phyloP scores from a whole-genome alignment of 352 stramenopile species.

The Albugo laibachii region DNA sequence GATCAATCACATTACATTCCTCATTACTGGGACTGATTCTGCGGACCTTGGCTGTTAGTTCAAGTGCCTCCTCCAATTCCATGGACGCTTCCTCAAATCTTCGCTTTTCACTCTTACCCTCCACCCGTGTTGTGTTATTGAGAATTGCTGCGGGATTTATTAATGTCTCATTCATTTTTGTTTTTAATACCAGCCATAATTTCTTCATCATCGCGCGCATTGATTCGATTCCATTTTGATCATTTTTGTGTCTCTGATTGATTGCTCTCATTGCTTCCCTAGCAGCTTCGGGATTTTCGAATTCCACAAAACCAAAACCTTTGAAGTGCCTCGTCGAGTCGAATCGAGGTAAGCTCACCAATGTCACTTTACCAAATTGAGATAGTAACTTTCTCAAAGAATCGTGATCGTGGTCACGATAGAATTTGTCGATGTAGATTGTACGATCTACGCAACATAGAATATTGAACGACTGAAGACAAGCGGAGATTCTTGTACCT shows the following conservation, averaged over 20 bases:
- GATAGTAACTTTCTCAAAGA: constrained; percentile 31
- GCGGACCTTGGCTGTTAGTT: too few relatives aligned
- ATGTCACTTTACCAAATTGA: constrained; percentile 42
- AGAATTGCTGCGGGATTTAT: background rate
- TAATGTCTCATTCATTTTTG: constrained; percentile 34
- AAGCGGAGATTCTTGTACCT: background rate
- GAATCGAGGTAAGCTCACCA: constrained; percentile 61
- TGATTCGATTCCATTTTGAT: constrained; percentile 9
- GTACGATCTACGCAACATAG: constrained; percentile 18
- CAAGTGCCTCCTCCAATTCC: too few relatives aligned
- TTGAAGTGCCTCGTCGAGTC: constrained; percentile 46
- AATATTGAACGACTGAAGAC: background rate
- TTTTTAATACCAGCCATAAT: constrained; percentile 36
- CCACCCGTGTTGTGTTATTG: background rate
- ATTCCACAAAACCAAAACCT: constrained; percentile 71
- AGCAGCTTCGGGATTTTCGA: constrained; percentile 17
- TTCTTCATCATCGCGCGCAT: constrained; percentile 38
- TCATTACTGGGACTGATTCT: background rate
- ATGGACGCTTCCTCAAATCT: too few relatives aligned
- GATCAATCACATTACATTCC: background rate
- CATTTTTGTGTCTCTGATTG: background rate
- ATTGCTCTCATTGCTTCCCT: constrained; percentile 7
- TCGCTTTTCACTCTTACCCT: too few relatives aligned
- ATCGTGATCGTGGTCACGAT: constrained; percentile 35
- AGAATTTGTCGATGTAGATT: constrained; percentile 62